phyloP scores from a whole-genome alignment of 768 basidiomycete genomes.

The Coprinellus aureogranulatus region DNA sequence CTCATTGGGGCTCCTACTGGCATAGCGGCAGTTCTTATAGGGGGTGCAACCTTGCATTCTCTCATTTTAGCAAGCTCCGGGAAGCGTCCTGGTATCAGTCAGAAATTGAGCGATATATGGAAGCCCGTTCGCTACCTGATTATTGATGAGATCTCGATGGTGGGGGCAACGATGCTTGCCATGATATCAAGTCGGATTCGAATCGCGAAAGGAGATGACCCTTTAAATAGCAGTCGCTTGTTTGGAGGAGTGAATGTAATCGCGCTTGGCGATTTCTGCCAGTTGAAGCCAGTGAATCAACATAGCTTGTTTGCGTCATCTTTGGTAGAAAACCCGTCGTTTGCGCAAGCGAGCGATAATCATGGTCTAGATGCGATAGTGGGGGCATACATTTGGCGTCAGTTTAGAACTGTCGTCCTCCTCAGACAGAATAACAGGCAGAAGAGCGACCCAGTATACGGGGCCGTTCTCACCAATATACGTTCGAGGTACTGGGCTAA shows the following conservation, averaged over 20 bases:
- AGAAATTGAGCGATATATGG: slow-evolving; percentile 10
- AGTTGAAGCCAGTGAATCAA: slow-evolving; percentile 13
- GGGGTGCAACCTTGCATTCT: slow-evolving; percentile 27
- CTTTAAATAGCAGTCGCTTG: background rate
- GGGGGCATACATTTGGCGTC: background rate
- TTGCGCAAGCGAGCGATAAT: background rate
- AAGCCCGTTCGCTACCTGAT: slow-evolving; percentile 19
- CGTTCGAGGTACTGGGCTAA: too few relatives aligned
- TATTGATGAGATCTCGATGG: slow-evolving; percentile 19
- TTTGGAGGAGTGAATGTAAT: slow-evolving; percentile 33
- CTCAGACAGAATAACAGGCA: too few relatives aligned
- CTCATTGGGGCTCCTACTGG: slow-evolving; percentile 28
- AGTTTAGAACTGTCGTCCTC: too few relatives aligned
- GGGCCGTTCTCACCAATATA: too few relatives aligned
- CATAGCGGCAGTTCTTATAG: slow-evolving; percentile 24
- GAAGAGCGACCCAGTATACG: too few relatives aligned
- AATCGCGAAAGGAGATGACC: background rate
- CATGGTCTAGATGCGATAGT: slow-evolving; percentile 2
- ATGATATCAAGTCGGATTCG: slow-evolving; percentile 13
- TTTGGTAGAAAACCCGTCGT: slow-evolving; percentile 4
- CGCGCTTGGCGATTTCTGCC: slow-evolving; percentile 19
- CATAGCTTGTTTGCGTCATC: slow-evolving; percentile 16
- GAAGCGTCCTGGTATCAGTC: background rate
- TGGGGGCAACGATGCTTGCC: slow-evolving; percentile 15
- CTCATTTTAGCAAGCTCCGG: slow-evolving; percentile 16